These are phyloP conservation scores for Pythium pyrilobum DNA, from an alignment of 352 stramenopile genomes.

Conservation along the genomic window DNA sequence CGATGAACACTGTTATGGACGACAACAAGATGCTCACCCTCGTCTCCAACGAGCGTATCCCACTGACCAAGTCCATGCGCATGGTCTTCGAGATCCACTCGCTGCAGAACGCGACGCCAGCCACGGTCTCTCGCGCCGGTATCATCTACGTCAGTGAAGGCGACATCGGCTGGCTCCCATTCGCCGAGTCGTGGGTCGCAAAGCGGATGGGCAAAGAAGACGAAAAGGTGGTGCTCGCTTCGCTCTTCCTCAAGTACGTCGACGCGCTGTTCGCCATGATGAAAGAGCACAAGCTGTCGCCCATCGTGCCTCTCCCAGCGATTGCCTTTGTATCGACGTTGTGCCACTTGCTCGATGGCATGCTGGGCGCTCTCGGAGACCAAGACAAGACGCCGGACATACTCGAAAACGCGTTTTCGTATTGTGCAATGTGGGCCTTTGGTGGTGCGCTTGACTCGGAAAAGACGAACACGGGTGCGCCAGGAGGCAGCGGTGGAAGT, in stretches of 20 bases:
- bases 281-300: conserved; percentile 51
- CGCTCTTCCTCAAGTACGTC: conserved; percentile 93
- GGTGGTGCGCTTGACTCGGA: conserved; percentile 91
- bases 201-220: conserved; percentile 40
- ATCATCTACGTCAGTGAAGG: conserved; percentile 96
- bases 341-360: conserved; percentile 92
- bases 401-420: conserved; percentile 95
- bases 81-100: conserved; percentile 98
- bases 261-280: conserved; percentile 77
- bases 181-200: conserved; percentile 91
- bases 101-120: conserved; percentile 93
- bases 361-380: conserved; percentile 72
- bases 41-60: conserved; percentile 96
- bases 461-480: conserved; percentile 22
- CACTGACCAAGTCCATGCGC: conserved; percentile 93
- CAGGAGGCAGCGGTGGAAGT: not conserved
- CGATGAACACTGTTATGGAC: conserved; percentile 91
- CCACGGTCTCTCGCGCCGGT: conserved; percentile 94
- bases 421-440: conserved; percentile 95
- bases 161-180: conserved; percentile 91
- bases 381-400: conserved; percentile 81
- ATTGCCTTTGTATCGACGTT: conserved; percentile 87
- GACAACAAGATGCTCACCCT: conserved; percentile 95
- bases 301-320: conserved; percentile 45
- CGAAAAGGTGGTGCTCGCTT: conserved; percentile 81